A percentile compares a stretch with the other conserved stretches of the same genome.
These are phyloP conservation scores for Salix udensis DNA, from an alignment of 345 rosid genomes.

Conservation along the genomic window DNA sequence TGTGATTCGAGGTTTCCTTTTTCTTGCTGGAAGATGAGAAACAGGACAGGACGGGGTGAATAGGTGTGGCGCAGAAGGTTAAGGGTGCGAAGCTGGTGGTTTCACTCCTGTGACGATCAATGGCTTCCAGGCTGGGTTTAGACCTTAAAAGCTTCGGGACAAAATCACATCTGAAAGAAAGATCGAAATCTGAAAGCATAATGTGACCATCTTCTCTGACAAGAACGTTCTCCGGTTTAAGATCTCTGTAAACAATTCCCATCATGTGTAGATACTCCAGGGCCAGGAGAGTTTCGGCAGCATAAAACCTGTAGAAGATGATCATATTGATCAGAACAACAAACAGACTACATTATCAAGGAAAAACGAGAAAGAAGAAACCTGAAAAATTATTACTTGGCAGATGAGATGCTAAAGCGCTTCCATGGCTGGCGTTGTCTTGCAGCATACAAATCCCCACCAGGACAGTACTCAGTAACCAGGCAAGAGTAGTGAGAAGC, in stretches of 20 bases:
- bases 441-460: conserved; percentile 82
- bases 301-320: conserved; percentile 23
- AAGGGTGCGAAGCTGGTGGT: conserved; percentile 44
- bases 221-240: conserved; percentile 33
- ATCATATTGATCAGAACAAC: neutral
- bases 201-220: conserved; percentile 35
- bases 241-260: conserved; percentile 35
- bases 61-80: conserved; percentile 47
- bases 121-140: conserved; percentile 16
- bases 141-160: conserved; percentile 57
- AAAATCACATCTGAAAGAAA: conserved; percentile 72
- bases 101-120: conserved; percentile 15
- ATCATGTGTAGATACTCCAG: conserved; percentile 37
- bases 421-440: conserved; percentile 67
- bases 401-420: conserved; percentile 62
- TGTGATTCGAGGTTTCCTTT: conserved; percentile 34
- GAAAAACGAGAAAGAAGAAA: neutral
- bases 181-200: conserved; percentile 35
- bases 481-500: conserved; percentile 93
- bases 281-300: conserved; percentile 26
- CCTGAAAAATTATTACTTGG: conserved; percentile 41
- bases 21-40: conserved; percentile 42
- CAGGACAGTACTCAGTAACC: conserved; percentile 90
- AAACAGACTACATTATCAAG: neutral
- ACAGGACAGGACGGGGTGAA: conserved; percentile 70